These are phyloP conservation scores for Kitagawia praeruptora DNA, from an alignment of 129 eudicot species.

Conservation along the genomic window DNA sequence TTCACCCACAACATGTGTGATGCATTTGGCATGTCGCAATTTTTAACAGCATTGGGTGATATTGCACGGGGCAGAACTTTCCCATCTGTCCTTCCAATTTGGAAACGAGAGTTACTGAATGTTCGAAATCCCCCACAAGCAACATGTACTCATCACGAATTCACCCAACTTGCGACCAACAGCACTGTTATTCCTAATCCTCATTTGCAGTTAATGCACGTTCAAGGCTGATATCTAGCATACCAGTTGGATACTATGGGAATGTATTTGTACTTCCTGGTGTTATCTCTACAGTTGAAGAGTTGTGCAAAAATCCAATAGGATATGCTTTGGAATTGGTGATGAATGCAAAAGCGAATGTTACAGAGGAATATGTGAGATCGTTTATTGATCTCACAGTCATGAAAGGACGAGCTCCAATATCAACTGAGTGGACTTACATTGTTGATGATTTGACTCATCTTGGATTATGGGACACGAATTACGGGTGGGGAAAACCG, in stretches of 20 bases:
- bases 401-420: slow-evolving; percentile 24
- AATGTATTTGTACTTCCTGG: slow-evolving; percentile 15
- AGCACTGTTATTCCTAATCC: too few species aligned
- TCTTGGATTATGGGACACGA: slow-evolving; percentile 15
- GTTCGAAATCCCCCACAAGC: neutral
- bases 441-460: slow-evolving; percentile 14
- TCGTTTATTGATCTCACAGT: slow-evolving; percentile 31
- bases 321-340: slow-evolving; percentile 26
- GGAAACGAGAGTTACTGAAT: neutral
- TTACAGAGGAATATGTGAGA: slow-evolving; percentile 32
- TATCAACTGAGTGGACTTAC: slow-evolving; percentile 1
- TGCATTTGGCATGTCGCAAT: slow-evolving; percentile 5
- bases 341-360: slow-evolving; percentile 19
- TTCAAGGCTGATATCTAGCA: neutral
- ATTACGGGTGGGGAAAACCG: slow-evolving; percentile 39
- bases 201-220: slow-evolving; percentile 3
- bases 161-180: neutral
- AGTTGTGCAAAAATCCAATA: slow-evolving; percentile 19
- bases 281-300: slow-evolving; percentile 20
- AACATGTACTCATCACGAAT: slow-evolving; percentile 1
- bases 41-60: neutral
- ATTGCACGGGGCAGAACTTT: neutral
- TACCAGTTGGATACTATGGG: slow-evolving; percentile 26
- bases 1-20: slow-evolving; percentile 9
- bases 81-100: neutral